Evolutionary conservation across 257 asterid species (phyloP).

Genomic region (Eustoma russellianum): DNA sequence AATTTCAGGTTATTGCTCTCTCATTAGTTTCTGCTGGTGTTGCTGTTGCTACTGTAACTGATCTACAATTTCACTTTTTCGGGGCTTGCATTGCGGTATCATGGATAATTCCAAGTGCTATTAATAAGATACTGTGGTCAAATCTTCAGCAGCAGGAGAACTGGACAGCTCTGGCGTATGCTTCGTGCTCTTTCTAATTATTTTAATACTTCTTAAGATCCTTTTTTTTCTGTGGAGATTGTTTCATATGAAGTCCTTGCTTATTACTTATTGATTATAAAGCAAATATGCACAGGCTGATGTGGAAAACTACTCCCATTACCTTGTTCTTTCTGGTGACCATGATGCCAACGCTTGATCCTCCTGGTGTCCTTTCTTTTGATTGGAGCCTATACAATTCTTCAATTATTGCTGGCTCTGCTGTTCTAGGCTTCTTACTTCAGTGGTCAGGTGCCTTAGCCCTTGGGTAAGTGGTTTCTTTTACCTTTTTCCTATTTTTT

Average conservation of each 20-base stretch:
- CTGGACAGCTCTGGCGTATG: constrained; percentile 90
- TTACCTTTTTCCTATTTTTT: not conserved
- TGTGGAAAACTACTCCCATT: constrained; percentile 97
- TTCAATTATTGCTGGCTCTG: constrained; percentile 59
- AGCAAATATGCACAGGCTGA: constrained; percentile 39
- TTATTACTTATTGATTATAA: not conserved
- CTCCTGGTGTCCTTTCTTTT: constrained; percentile 78
- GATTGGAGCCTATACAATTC: constrained; percentile 54
- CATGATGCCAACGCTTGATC: constrained; percentile 87
- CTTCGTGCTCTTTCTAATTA: not conserved
- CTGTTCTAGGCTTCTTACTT: constrained; percentile 89
- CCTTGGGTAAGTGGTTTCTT: constrained; percentile 57
- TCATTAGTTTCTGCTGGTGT: constrained; percentile 76
- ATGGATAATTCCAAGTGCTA: constrained; percentile 88
- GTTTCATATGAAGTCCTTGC: not conserved
- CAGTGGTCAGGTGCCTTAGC: constrained; percentile 99
- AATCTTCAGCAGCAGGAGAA: constrained; percentile 90
- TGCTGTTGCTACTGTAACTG: constrained; percentile 90
- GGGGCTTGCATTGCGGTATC: constrained; percentile 94
- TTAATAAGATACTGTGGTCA: constrained; percentile 82
- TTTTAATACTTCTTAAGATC: not conserved
- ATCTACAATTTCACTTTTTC: constrained; percentile 80
- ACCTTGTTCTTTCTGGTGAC: constrained; percentile 80
- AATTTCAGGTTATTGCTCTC: constrained; percentile 71
- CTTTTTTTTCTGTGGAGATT: not conserved